Evolutionary conservation across 768 basidiomycete species (phyloP).

Genomic region (Psilocybe cyanescens): DNA sequence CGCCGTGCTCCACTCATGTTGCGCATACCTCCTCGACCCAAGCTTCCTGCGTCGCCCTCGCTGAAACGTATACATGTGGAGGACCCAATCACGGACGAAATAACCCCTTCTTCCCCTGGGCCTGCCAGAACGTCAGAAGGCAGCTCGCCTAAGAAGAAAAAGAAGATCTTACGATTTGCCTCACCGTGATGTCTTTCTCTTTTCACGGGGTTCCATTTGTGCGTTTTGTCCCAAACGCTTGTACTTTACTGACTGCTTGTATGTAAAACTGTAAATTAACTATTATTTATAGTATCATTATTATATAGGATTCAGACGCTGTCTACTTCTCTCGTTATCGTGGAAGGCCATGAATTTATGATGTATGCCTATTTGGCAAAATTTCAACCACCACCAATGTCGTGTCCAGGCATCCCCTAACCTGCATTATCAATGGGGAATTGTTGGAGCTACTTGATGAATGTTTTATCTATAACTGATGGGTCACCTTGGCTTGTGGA

Average conservation of each 20-base stretch:
- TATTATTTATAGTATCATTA: neutral
- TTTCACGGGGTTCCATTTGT: neutral
- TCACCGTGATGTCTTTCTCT: conserved; percentile 12
- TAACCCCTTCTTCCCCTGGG: conserved; percentile 4
- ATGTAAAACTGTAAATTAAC: neutral
- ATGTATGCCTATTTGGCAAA: too few species aligned
- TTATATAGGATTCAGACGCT: neutral
- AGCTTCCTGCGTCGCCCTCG: conserved; percentile 11
- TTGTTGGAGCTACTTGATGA: neutral
- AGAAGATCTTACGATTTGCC: conserved; percentile 15
- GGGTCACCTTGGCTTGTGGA: neutral
- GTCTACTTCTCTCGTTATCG: neutral
- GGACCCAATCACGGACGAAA: conserved; percentile 20
- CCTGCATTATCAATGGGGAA: neutral
- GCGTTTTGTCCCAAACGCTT: neutral
- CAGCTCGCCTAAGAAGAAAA: conserved; percentile 19
- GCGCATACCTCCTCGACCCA: conserved; percentile 26
- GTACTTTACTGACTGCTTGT: neutral
- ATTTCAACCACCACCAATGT: neutral
- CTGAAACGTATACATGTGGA: conserved; percentile 29
- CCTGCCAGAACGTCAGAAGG: conserved; percentile 2
- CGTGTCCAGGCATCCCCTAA: neutral
- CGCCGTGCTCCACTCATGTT: conserved; percentile 24
- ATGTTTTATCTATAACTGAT: neutral
- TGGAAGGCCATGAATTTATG: neutral